A percentile compares a stretch with the other conserved stretches of the same genome.
These are phyloP conservation scores for Beauveria sp. DNA, from an alignment of 2,329 filamentous ascomycete species.

Conservation along the genomic window DNA sequence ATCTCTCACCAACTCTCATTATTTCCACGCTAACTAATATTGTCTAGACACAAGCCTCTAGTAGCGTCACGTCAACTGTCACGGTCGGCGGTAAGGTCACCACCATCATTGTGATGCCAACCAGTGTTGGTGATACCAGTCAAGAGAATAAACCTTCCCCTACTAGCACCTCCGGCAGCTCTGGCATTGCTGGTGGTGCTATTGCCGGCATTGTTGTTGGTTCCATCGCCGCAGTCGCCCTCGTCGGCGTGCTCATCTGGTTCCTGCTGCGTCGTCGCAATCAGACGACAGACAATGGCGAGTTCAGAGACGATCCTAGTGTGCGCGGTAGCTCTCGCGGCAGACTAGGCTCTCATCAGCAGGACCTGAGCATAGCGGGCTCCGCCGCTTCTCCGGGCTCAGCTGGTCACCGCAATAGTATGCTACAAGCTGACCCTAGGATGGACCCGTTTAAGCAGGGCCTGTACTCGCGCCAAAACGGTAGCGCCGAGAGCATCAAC, in stretches of 20 bases:
- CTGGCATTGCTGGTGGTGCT: constrained; percentile 35
- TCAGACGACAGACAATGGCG: constrained; percentile 31
- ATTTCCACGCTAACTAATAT: neutral
- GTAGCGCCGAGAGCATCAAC: constrained; percentile 55
- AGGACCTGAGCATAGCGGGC: constrained; percentile 31
- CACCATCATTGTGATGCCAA: constrained; percentile 48
- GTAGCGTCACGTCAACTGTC: constrained; percentile 38
- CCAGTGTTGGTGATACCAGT: constrained; percentile 20
- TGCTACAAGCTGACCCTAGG: constrained; percentile 52
- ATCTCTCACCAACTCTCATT: neutral
- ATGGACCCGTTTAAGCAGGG: constrained; percentile 54
- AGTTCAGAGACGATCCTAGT: constrained; percentile 37
- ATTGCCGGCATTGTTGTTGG: constrained; percentile 48
- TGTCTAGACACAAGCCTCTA: neutral
- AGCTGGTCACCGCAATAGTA: constrained; percentile 43
- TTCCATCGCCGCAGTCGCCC: constrained; percentile 34
- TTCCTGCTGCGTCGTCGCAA: constrained; percentile 37
- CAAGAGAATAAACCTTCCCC: constrained; percentile 12
- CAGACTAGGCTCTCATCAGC: constrained; percentile 35
- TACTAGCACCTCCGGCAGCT: constrained; percentile 13
- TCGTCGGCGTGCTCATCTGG: constrained; percentile 27
- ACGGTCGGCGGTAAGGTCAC: constrained; percentile 45
- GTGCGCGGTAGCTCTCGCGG: constrained; percentile 44
- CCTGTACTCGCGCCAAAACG: constrained; percentile 45
- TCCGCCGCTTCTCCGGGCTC: constrained; percentile 26